Base-by-base conservation (phyloP, 1,284 basidiomycete species). In the Ceratobasidium sp. region DNA sequence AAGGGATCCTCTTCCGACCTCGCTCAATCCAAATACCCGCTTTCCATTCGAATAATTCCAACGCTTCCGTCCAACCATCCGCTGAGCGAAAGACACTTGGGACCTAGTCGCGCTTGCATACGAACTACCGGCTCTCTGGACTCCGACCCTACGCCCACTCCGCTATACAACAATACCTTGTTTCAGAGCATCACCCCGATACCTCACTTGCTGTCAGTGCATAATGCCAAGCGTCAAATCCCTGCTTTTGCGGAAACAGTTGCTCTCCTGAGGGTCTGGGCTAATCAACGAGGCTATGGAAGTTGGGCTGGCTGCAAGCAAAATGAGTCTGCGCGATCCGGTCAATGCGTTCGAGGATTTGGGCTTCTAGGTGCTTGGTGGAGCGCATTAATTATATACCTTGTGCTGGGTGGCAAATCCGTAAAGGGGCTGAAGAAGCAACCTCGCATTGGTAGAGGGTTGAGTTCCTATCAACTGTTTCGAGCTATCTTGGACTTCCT, bases 381-480 rank as follows among this genome's bases (percentile, higher is more conserved):
- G 85, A 79, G 80, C 70, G 86, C 86, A 25, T 74, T 95, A 0
- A 78, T 96, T n/a, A 87, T 86, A 25, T 80, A 90, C 72, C 77
- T 96, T 31, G 81, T 94, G 15, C 77, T 82, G 29, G 94, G 94
- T 8, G 76, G 76, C 13, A 73, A 80, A 68, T 84, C 86, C 0
- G 49, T 64, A 25, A 64, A 64, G 25, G 60, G 60, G 6, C 22
- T 31, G 4, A 64, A 64, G 34, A 64, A 53, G 27, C 60, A 64
- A 42, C 38, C 47, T 15, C 29, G 47, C 32, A 77, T 92, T 1
- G 89, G 89, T 17, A 85, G 84, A 68, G 90, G 91, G 0, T 78
- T 94, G 74, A 94, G 91, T 73, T 92, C 91, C 38, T 95, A 94
- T 78, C 94, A 95, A 77, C 80, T 94, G 35, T 94, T 95, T 79